Conservation (phyloP, 2,329 filamentous ascomycete species). For the Sclerotinia minor region DNA sequence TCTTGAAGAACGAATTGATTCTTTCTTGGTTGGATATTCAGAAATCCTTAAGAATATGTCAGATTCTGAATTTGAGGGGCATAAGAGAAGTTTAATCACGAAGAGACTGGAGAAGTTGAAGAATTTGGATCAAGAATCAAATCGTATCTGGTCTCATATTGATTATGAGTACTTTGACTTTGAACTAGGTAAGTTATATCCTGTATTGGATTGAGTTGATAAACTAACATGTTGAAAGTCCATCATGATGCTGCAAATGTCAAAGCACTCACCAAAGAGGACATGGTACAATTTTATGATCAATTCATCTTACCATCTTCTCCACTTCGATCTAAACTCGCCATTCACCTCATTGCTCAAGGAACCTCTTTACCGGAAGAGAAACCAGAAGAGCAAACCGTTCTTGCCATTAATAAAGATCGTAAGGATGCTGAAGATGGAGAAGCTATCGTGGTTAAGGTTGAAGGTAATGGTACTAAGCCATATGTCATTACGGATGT, state of each 20-base stretch:
- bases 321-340: constrained; percentile 72
- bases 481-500: constrained; percentile 74
- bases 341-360: constrained; percentile 81
- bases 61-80: constrained; percentile 80
- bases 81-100: constrained; percentile 86
- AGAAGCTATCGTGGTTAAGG: constrained; percentile 28
- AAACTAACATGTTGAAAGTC: constrained; percentile 28
- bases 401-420: constrained; percentile 36
- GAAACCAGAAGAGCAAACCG: constrained; percentile 43
- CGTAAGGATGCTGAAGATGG: constrained; percentile 38
- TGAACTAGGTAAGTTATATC: constrained; percentile 64
- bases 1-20: constrained; percentile 82
- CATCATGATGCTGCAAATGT: constrained; percentile 71
- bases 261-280: constrained; percentile 71
- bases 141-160: constrained; percentile 82
- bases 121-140: constrained; percentile 83
- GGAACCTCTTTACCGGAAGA: constrained; percentile 46
- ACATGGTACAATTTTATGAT: constrained; percentile 78
- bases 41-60: constrained; percentile 72
- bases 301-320: constrained; percentile 76
- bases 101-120: constrained; percentile 88
- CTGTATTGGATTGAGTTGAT: constrained; percentile 18
- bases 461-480: constrained; percentile 50
- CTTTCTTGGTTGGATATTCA: constrained; percentile 71
- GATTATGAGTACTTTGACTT: constrained; percentile 88